Conservation (phyloP, 164 flowering plant species). For the Vitis labrusca region DNA sequence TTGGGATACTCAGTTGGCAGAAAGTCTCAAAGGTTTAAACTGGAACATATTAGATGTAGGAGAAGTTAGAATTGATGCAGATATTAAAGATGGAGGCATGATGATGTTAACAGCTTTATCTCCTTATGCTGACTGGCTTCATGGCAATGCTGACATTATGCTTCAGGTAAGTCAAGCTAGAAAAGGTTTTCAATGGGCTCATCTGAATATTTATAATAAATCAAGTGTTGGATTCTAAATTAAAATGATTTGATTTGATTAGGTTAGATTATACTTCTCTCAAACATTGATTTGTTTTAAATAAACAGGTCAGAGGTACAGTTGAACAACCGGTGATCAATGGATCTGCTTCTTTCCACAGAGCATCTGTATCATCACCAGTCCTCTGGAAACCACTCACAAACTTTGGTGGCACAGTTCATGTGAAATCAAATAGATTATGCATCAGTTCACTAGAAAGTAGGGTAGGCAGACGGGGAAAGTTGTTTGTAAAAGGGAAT, state of each 20-base stretch:
- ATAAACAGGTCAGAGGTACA: slow-evolving; percentile 86
- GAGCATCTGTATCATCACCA: slow-evolving; percentile 94
- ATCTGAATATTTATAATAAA: neutral
- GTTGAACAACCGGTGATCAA: slow-evolving; percentile 91
- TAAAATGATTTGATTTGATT: neutral
- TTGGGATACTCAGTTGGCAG: slow-evolving; percentile 85
- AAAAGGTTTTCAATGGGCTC: slow-evolving; percentile 1
- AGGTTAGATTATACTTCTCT: neutral
- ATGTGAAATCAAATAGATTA: slow-evolving; percentile 82
- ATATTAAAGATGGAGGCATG: slow-evolving; percentile 99
- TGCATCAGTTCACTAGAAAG: slow-evolving; percentile 81
- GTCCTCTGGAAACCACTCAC: slow-evolving; percentile 85
- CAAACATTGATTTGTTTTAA: slow-evolving; percentile 1
- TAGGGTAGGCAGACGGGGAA: slow-evolving; percentile 90
- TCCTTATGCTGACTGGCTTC: slow-evolving; percentile 94
- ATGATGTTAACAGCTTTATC: slow-evolving; percentile 89
- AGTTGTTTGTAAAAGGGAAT: slow-evolving; percentile 77
- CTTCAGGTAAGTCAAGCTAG: slow-evolving; percentile 62
- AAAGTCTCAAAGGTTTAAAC: slow-evolving; percentile 85
- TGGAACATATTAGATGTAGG: slow-evolving; percentile 91
- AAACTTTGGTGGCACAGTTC: slow-evolving; percentile 85
- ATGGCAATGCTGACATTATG: slow-evolving; percentile 92
- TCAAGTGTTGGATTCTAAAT: neutral
- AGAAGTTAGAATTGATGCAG: slow-evolving; percentile 98
- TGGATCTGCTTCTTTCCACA: slow-evolving; percentile 92